These are phyloP conservation scores for Quercus bicolor DNA, from an alignment of 306 rosid genomes.

Conservation along the genomic window DNA sequence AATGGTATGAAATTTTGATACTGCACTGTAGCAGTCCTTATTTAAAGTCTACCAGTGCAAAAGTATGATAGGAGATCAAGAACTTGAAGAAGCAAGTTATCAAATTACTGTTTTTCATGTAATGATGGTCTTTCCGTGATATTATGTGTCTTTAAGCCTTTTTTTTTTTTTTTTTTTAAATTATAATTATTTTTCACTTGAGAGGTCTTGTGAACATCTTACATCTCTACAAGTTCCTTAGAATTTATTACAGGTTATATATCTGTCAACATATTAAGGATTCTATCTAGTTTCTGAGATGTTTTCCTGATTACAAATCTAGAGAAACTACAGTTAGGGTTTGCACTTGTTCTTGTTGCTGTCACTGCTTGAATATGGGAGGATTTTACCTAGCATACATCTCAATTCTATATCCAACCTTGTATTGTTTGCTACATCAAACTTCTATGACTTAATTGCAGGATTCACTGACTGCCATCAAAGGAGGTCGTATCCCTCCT, in stretches of 20 bases:
- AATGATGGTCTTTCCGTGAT: too few relatives aligned
- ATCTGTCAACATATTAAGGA: neutral
- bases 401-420: neutral
- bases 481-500: constrained; percentile 92
- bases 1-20: too few relatives aligned
- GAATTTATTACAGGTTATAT: neutral
- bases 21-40: too few relatives aligned
- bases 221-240: neutral
- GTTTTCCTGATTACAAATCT: neutral
- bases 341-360: neutral
- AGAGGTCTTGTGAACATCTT: neutral
- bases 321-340: neutral
- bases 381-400: neutral
- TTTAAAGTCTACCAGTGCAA: too few relatives aligned
- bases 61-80: too few relatives aligned
- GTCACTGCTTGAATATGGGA: neutral
- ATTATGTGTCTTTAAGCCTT: neutral
- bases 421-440: constrained; percentile 2
- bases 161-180: neutral
- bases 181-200: neutral
- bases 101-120: too few relatives aligned
- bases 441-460: constrained; percentile 34
- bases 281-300: neutral
- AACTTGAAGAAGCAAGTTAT: too few relatives aligned
- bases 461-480: constrained; percentile 78